These are phyloP conservation scores for Cladosporium sp. DNA, from an alignment of 2,329 filamentous ascomycete genomes.

Conservation along the genomic window DNA sequence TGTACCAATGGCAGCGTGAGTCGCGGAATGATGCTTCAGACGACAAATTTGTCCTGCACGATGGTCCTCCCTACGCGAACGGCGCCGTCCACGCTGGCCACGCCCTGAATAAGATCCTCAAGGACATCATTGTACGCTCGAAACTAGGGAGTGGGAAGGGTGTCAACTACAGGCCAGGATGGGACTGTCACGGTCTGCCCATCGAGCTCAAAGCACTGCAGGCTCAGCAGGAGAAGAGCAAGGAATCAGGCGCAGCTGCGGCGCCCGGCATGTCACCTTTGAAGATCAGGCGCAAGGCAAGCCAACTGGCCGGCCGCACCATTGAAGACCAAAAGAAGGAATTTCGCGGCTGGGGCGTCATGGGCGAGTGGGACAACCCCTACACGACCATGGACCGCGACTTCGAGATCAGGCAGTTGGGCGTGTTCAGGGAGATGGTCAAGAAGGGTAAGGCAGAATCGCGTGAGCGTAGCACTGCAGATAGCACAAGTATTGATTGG, in stretches of 20 bases:
- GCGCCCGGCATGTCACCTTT: slow-evolving; percentile 43
- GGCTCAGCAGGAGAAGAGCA: slow-evolving; percentile 41
- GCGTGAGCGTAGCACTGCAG: background rate
- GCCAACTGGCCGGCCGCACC: slow-evolving; percentile 66
- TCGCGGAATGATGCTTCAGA: slow-evolving; percentile 45
- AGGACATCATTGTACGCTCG: slow-evolving; percentile 85
- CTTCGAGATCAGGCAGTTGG: slow-evolving; percentile 74
- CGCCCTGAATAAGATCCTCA: slow-evolving; percentile 93
- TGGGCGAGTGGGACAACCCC: slow-evolving; percentile 74
- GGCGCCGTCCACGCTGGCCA: slow-evolving; percentile 89
- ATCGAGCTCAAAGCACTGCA: slow-evolving; percentile 95
- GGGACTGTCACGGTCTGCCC: slow-evolving; percentile 96
- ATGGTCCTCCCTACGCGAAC: slow-evolving; percentile 97
- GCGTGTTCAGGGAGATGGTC: slow-evolving; percentile 74
- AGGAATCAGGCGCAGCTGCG: slow-evolving; percentile 33
- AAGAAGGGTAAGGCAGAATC: slow-evolving; percentile 48
- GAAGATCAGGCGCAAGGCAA: slow-evolving; percentile 64
- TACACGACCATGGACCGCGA: slow-evolving; percentile 78
- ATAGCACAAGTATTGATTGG: slow-evolving; percentile 19
- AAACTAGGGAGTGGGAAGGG: slow-evolving; percentile 75
- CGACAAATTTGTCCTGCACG: slow-evolving; percentile 77
- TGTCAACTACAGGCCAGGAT: slow-evolving; percentile 84
- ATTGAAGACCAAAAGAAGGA: slow-evolving; percentile 71
- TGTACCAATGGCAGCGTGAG: slow-evolving; percentile 78
- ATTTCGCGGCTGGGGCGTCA: slow-evolving; percentile 73